Evolutionary conservation across 2,329 filamentous ascomycete genomes (phyloP), one percentile per base, ranked within the genome.

Genomic region (Ramichloridium luteum): DNA sequence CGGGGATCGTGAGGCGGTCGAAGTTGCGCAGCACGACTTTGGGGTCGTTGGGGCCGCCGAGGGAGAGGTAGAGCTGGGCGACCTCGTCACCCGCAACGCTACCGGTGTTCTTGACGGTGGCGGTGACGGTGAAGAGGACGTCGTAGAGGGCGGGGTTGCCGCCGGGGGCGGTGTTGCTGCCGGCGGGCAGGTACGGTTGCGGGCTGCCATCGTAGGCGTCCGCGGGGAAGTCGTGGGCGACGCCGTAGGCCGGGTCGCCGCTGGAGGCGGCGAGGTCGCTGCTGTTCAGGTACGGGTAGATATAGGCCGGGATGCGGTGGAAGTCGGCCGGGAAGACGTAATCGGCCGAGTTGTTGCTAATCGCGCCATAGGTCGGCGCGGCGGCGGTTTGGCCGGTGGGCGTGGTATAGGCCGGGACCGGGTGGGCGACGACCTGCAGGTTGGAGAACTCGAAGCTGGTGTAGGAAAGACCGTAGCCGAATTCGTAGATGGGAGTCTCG

Each of bases 391-490:
- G 54, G 36, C 80, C 80, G 9, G n/a, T 10, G 1, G 58, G 63
- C 0, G 74, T 74, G 6, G 46, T 57, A 60, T 81, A 82, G 0
- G 61, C 48, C 13, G 53, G 54, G 2, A 62, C 64, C n/a, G 60
- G 46, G 28, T 59, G 56, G 44, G 69, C 68, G 41, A 61, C 34
- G 18, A 84, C 59, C 16, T 64, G 54, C 18, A 90, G 58, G 51
- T 80, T 64, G n/a, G 77, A 73, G 61, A 84, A 84, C 32, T 70
- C 56, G 50, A 92, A 88, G 2, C 68, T 82, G 1, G 81, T 84
- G 65, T 90, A 92, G 3, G 74, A 80, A 9, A 92, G 62, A 34
- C 84, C 84, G 47, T 70, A 80, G 5, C 83, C 83, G 45, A 90
- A 92, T 50, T 86, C 81, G 56, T 77, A 90, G 40, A 81, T 71